A percentile compares a stretch with the other conserved stretches of the same genome.
phyloP scores from a whole-genome alignment of 2,329 filamentous ascomycete species.

The Alternaria burnsii region DNA sequence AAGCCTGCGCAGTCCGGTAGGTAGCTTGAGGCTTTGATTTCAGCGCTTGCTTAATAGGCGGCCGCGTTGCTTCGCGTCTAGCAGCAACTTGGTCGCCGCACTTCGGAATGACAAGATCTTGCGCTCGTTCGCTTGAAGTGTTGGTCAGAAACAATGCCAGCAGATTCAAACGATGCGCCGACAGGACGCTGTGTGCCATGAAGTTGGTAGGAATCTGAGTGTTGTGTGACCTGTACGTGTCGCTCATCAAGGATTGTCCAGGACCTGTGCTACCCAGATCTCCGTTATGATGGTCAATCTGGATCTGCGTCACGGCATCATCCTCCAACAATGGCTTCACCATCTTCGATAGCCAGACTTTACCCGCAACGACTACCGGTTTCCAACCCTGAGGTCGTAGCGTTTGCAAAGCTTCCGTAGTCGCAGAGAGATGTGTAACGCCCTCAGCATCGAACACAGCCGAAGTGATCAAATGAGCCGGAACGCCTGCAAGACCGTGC shows the following conservation, averaged over 20 bases:
- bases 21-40: not conserved
- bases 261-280: not conserved
- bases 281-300: not conserved
- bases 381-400: slow-evolving; percentile 10
- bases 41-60: not conserved
- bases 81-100: not conserved
- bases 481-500: not conserved
- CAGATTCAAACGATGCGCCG: not conserved
- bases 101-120: not conserved
- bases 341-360: slow-evolving; percentile 12
- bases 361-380: not conserved
- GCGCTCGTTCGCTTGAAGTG: not conserved
- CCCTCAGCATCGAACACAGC: slow-evolving; percentile 1
- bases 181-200: not conserved
- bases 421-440: slow-evolving; percentile 4
- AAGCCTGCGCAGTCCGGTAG: not conserved
- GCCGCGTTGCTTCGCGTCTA: not conserved
- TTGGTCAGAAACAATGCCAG: no score
- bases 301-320: slow-evolving; percentile 2
- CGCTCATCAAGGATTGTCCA: not conserved
- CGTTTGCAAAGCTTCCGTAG: slow-evolving; percentile 2
- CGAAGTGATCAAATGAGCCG: not conserved
- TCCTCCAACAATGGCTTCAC: slow-evolving; percentile 17
- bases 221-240: not conserved
- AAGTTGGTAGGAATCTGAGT: accelerated